These are phyloP conservation scores for Metschnikowia continentalis DNA, from an alignment of 805 yeast genomes.

Conservation along the genomic window DNA sequence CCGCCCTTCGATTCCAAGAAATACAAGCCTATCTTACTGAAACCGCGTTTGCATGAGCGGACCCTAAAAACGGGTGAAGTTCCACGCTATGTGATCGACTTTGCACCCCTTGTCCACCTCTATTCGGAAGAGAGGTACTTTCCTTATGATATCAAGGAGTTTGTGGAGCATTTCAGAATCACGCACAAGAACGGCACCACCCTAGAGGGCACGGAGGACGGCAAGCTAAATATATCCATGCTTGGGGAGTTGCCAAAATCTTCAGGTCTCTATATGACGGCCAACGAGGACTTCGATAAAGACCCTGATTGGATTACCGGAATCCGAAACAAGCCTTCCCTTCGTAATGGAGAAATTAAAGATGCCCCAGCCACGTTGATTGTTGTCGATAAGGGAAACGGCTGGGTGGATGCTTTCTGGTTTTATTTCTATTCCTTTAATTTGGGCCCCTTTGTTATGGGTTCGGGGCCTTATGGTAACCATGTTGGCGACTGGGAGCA, in stretches of 20 bases:
- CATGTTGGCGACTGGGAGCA: constrained; percentile 99
- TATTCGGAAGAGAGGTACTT: constrained; percentile 85
- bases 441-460: constrained; percentile 96
- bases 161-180: constrained; percentile 61
- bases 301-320: constrained; percentile 89
- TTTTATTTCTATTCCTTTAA: constrained; percentile 93
- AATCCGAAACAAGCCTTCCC: constrained; percentile 56
- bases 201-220: constrained; percentile 28
- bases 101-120: constrained; percentile 75
- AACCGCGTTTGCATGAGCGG: constrained; percentile 30
- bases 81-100: constrained; percentile 59
- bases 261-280: constrained; percentile 52
- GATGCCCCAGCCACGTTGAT: constrained; percentile 78
- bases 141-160: constrained; percentile 77
- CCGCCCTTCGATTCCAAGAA: constrained; percentile 21
- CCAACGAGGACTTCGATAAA: constrained; percentile 63
- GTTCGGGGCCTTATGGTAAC: constrained; percentile 94
- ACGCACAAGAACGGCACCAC: constrained; percentile 47
- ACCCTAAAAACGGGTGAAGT: constrained; percentile 50
- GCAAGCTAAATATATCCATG: constrained; percentile 26
- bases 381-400: constrained; percentile 89
- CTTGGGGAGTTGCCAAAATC: constrained; percentile 30
- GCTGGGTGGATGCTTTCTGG: constrained; percentile 95
- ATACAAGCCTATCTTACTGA: constrained; percentile 36
- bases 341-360: constrained; percentile 64